These are phyloP conservation scores for Cadophora sp. DNA, from an alignment of 2,329 filamentous ascomycete genomes.

Conservation along the genomic window DNA sequence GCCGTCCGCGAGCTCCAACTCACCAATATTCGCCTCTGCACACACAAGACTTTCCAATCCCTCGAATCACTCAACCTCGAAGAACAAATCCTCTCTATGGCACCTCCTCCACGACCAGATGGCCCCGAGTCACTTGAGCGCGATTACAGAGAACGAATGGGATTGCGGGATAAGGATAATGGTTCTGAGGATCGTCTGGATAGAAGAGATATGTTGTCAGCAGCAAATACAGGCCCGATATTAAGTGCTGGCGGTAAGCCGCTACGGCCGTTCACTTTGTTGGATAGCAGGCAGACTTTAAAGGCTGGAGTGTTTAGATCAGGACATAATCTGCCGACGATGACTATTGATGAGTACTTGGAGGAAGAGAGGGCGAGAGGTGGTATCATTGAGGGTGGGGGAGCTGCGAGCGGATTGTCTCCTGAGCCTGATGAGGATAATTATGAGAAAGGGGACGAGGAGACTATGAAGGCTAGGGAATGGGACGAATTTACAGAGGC, in stretches of 20 bases:
- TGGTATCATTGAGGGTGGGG: slow-evolving; percentile 90
- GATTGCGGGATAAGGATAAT: slow-evolving; percentile 49
- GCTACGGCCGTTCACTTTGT: slow-evolving; percentile 86
- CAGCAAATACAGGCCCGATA: slow-evolving; percentile 69
- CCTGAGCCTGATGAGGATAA: slow-evolving; percentile 89
- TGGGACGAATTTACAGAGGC: slow-evolving; percentile 96
- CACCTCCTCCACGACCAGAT: slow-evolving; percentile 61
- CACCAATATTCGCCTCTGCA: slow-evolving; percentile 73
- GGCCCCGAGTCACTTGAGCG: slow-evolving; percentile 51
- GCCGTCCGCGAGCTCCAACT: slow-evolving; percentile 80
- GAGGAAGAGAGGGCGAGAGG: slow-evolving; percentile 87
- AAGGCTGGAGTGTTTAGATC: slow-evolving; percentile 84
- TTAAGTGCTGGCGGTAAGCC: slow-evolving; percentile 83
- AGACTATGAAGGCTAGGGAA: slow-evolving; percentile 89
- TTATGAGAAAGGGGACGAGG: slow-evolving; percentile 82
- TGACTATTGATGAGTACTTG: slow-evolving; percentile 97
- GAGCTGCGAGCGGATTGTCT: slow-evolving; percentile 71
- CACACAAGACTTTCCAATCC: slow-evolving; percentile 82
- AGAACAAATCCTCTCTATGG: slow-evolving; percentile 78
- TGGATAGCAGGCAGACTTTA: slow-evolving; percentile 77
- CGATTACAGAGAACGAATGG: slow-evolving; percentile 54
- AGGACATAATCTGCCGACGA: slow-evolving; percentile 93
- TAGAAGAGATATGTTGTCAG: slow-evolving; percentile 57
- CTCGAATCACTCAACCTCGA: slow-evolving; percentile 90
- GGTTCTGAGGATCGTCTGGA: slow-evolving; percentile 73